Evolutionary conservation across 169 alveolate species (phyloP).

Genomic region (Plasmodium chabaudi): DNA sequence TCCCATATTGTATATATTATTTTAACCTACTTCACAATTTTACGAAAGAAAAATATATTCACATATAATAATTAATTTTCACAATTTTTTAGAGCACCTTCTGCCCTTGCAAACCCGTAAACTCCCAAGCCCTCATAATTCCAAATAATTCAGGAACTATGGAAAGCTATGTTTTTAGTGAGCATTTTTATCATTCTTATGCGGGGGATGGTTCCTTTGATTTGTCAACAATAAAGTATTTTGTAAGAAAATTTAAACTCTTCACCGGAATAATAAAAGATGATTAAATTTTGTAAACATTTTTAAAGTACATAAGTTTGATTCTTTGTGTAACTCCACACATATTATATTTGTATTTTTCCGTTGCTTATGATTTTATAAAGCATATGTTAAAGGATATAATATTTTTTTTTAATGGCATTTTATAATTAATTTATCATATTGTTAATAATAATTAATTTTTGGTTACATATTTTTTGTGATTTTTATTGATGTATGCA

Average conservation of each 20-base stretch:
- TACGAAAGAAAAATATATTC: too few relatives aligned
- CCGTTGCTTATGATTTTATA: too few relatives aligned
- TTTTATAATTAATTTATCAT: too few relatives aligned
- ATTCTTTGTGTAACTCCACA: slow-evolving; percentile 1
- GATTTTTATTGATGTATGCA: too few relatives aligned
- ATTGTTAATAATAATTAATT: too few relatives aligned
- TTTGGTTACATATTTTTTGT: not conserved
- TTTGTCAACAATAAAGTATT: slow-evolving; percentile 22
- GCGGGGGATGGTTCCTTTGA: slow-evolving; percentile 62
- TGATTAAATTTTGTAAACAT: slow-evolving; percentile 1
- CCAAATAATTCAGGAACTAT: slow-evolving; percentile 15
- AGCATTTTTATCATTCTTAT: slow-evolving; percentile 67
- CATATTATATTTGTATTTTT: not conserved
- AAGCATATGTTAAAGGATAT: too few relatives aligned
- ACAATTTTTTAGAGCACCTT: slow-evolving; percentile 14
- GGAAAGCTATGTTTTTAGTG: slow-evolving; percentile 49
- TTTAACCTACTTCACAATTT: too few relatives aligned
- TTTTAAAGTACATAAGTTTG: not conserved
- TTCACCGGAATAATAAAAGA: slow-evolving; percentile 13
- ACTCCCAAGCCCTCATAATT: slow-evolving; percentile 30
- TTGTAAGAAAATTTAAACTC: slow-evolving; percentile 17
- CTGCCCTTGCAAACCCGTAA: slow-evolving; percentile 61
- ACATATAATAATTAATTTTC: not conserved
- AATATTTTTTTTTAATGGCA: too few relatives aligned
- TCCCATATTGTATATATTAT: too few relatives aligned